Evolutionary conservation across 768 basidiomycete genomes (phyloP).

Genomic region (Rhodotorula paludigena): DNA sequence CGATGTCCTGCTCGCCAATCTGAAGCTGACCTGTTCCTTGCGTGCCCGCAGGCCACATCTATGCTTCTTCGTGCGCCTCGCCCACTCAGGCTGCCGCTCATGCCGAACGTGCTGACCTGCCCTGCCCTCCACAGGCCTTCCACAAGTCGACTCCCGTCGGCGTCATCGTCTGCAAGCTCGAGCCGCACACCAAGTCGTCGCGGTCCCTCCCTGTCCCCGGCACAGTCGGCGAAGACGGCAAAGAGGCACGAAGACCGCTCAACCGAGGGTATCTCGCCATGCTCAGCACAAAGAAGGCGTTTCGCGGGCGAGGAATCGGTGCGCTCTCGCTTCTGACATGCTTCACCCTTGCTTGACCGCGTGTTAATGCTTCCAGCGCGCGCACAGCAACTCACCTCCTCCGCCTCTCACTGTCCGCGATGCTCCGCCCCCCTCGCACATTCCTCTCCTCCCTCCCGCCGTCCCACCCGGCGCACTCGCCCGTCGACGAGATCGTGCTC

Average conservation of each 20-base stretch:
- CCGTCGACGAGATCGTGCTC: constrained; percentile 66
- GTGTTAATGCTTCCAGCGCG: too few relatives aligned
- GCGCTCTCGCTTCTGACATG: constrained; percentile 46
- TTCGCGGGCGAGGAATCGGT: constrained; percentile 90
- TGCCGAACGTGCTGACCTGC: too few relatives aligned
- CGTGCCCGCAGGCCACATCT: constrained; percentile 72
- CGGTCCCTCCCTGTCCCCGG: constrained; percentile 37
- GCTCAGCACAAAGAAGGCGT: constrained; percentile 80
- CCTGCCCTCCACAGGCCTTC: constrained; percentile 24
- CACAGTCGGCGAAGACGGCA: constrained; percentile 48
- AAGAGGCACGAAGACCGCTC: constrained; percentile 41
- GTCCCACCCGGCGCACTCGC: neutral
- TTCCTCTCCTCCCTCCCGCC: neutral
- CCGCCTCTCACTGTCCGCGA: constrained; percentile 65
- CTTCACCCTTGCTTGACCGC: neutral
- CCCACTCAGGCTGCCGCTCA: neutral
- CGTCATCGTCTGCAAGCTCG: constrained; percentile 96
- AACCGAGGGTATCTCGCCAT: constrained; percentile 97
- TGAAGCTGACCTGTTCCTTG: neutral
- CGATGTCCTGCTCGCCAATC: too few relatives aligned
- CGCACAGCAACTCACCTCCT: constrained; percentile 74
- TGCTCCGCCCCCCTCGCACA: constrained; percentile 55
- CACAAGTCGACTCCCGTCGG: constrained; percentile 55
- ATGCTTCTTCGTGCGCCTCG: constrained; percentile 47
- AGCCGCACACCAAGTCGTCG: constrained; percentile 56